Evolutionary conservation across 352 stramenopile species (phyloP), one percentile per base, ranked within the genome.

Genomic region (Globisporangium heterothallicum): DNA sequence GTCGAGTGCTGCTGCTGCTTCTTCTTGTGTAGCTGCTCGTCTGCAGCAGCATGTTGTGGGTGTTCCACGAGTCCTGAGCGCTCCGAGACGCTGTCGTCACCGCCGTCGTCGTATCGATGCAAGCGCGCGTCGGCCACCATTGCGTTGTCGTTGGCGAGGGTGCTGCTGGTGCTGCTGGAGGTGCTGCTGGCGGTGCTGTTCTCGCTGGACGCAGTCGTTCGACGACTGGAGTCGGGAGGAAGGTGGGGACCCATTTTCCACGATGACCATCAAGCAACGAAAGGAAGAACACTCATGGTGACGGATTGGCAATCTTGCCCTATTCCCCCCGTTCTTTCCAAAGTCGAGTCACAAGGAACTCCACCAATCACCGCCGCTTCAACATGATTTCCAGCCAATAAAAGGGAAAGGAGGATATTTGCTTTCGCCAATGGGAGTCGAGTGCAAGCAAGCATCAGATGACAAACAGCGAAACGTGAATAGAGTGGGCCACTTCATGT

Each of bases 1-100:
- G 59, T 68, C 32, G 73, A 72, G 44, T 69, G 62, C 35, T 59
- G 29, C 32, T 49, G 63, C 16, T 9, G 26, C 40, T 57, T 68
- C 42, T 49, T 42, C 32, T 30, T 36, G 19, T 16, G 32, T n/a
- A 38, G 32, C 32, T 38, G 12, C n/a, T 38, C 32, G 32, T 38
- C 32, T 38, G 8, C 32, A 38, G 8, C 32, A 38, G 32, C 25
- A 14, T 52, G 27, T 27, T 42, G 27, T 14, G 21, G 45, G 19
- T 52, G 16, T 8, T 26, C 29, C 50, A 71, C 44, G 54, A 71
- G 59, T 6, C 26, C 55, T 30, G 63, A 68, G 54, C 63, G 63
- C 44, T 71, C 63, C 10, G 59, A 64, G 29, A 59, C 56, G 47
- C 50, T 27, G 44, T 34, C 29, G 24, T 40, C 45, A 1, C 16